Conservation (phyloP, 2,329 filamentous ascomycete species). For the Lasiodiplodia citricola region DNA sequence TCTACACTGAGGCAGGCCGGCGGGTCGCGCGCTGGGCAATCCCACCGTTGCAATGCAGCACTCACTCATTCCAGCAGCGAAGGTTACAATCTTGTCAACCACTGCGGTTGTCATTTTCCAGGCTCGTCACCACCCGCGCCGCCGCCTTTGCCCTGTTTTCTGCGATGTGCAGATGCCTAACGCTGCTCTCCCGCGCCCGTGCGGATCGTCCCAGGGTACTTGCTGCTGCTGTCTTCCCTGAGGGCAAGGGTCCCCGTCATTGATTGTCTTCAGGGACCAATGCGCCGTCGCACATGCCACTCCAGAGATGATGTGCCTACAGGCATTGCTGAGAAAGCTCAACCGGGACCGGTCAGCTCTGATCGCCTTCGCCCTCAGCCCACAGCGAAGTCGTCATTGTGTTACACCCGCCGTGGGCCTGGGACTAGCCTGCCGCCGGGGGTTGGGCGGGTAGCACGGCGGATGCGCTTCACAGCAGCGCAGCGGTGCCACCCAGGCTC, state of each 20-base stretch:
- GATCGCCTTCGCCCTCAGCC: background rate
- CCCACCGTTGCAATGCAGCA: slow-evolving; percentile 22
- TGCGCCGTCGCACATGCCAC: background rate
- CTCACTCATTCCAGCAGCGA: background rate
- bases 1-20: background rate
- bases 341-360: background rate
- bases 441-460: slow-evolving; percentile 15
- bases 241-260: background rate
- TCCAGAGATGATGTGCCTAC: too few relatives aligned
- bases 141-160: background rate
- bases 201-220: too few relatives aligned
- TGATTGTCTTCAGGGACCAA: background rate
- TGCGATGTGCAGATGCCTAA: background rate
- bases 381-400: background rate
- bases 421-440: background rate
- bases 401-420: slow-evolving; percentile 4
- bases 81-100: background rate
- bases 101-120: slow-evolving; percentile 5
- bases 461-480: background rate
- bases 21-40: background rate
- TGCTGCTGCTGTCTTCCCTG: background rate
- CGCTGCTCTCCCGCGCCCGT: background rate
- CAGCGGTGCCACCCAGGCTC: background rate
- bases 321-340: too few relatives aligned
- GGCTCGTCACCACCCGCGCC: too few relatives aligned